A percentile compares a stretch with the other conserved stretches of the same genome.
phyloP scores from a whole-genome alignment of 257 asterid genomes.

The Rehmannia glutinosa region DNA sequence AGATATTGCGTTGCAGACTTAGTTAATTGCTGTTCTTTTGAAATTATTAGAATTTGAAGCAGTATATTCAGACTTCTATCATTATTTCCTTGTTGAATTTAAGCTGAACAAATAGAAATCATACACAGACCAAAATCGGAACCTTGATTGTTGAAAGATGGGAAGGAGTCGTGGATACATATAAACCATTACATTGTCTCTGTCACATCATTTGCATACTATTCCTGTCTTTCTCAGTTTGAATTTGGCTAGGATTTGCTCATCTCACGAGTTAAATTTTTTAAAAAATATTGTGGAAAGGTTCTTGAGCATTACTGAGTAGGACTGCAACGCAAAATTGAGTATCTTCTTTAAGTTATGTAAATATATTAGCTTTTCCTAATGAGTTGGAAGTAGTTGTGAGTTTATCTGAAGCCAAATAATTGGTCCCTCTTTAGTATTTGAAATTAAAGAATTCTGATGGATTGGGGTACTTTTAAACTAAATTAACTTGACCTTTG shows the following conservation, averaged over 20 bases:
- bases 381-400: not conserved
- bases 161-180: not conserved
- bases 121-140: not conserved
- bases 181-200: not conserved
- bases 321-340: not conserved
- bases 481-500: no score
- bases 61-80: not conserved
- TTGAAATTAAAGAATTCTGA: not conserved
- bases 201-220: not conserved
- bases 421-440: not conserved
- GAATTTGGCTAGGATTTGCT: not conserved
- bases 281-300: not conserved
- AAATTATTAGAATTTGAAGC: conserved; percentile 8
- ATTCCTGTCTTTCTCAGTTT: not conserved
- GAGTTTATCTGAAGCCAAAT: not conserved
- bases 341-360: not conserved
- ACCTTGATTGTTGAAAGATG: not conserved
- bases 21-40: not conserved
- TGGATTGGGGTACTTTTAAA: not conserved
- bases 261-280: not conserved
- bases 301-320: not conserved
- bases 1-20: not conserved
- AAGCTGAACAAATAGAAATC: not conserved
- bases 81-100: conserved; percentile 5
- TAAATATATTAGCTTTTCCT: not conserved